Base-by-base conservation (phyloP, 1,284 basidiomycete genomes). In the Neolentinus lepideus region DNA sequence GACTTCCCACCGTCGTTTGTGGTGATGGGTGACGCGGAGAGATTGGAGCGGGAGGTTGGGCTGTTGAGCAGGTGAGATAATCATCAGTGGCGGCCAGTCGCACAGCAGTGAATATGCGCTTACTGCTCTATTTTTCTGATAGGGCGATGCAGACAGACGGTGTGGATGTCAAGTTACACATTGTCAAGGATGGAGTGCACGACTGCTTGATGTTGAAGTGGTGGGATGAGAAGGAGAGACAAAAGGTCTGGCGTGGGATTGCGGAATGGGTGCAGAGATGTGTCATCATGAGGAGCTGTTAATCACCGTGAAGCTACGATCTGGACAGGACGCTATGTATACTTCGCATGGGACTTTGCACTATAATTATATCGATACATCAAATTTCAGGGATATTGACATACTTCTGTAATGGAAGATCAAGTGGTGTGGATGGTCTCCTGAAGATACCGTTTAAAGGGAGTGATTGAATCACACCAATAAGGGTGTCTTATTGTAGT, bases 1-100 rank as follows among this genome's bases (percentile, higher is more conserved):
- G 69, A 67, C 27, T 80, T 79, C 57, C 74, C 78, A 35, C 66
- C 64, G 50, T 66, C 71, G 24, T 67, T 78, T 38, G 67, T 80
- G 47, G 69, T 77, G 22, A 69, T 75, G 43, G 72, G 70, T 29
- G 70, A 71, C 50, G 70, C 70, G 54, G 70, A 72, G 62, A 62
- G 70, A 51, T 65, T 71, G 1, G 69, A 71, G 62, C 61, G 67
- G 31, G 70, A 72, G 60, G 68, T 71, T 29, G 64, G 61, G 53
- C 66, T 66, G 57, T 63, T 52, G 10, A n/a, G 43, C 35, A 33
- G 27, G 51, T 36, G 16, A 3, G 27, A 24, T 36, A 9, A 24
- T n/a, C 12, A 3, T 19, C 22, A 14, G 25, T 45, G 11, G 21
- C 2, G 6, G 6, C 21, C 31, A n/a, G 9, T n/a, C 19, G 10